These are phyloP conservation scores for Coemansia sp. DNA, from an alignment of 371 early-diverging fungal genomes.

Conservation along the genomic window DNA sequence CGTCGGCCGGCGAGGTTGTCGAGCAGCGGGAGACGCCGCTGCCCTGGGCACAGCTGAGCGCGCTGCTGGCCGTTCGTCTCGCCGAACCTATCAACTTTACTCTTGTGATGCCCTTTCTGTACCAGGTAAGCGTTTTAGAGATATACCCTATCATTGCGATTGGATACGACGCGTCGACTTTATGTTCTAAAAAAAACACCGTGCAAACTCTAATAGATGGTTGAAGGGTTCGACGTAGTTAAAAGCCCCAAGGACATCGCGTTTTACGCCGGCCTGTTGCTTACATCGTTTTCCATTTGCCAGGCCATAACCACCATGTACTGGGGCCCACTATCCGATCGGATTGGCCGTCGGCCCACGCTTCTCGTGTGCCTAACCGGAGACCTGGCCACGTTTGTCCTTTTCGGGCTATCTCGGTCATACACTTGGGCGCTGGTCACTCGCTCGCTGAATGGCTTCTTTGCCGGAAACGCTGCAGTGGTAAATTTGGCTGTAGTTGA, in stretches of 20 bases:
- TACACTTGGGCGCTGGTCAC: slow-evolving; percentile 65
- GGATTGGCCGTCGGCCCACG: slow-evolving; percentile 76
- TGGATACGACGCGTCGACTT: background rate
- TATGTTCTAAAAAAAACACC: background rate
- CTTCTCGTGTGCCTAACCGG: slow-evolving; percentile 75
- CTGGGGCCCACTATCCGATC: slow-evolving; percentile 69
- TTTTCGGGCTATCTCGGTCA: slow-evolving; percentile 76
- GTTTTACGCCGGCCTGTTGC: slow-evolving; percentile 63
- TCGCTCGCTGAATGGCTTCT: slow-evolving; percentile 67
- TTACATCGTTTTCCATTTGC: slow-evolving; percentile 59
- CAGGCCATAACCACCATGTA: slow-evolving; percentile 57
- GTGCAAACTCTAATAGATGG: slow-evolving; percentile 51
- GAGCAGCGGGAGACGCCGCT: slow-evolving; percentile 30
- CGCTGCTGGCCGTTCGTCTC: slow-evolving; percentile 28
- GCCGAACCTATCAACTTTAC: slow-evolving; percentile 39
- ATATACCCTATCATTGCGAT: background rate
- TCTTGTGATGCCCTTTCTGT: slow-evolving; percentile 45
- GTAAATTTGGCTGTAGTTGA: slow-evolving; percentile 83
- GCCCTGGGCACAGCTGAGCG: slow-evolving; percentile 35
- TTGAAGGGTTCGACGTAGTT: slow-evolving; percentile 58
- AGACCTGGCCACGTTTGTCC: slow-evolving; percentile 59
- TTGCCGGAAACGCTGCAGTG: slow-evolving; percentile 79
- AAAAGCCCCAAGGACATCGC: slow-evolving; percentile 56
- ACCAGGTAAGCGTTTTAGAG: slow-evolving; percentile 7
- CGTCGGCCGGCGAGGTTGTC: too few relatives aligned